A percentile compares a stretch with the other conserved stretches of the same genome.
These are phyloP conservation scores for Claviceps digitariae DNA, from an alignment of 2,329 filamentous ascomycete species.

Conservation along the genomic window DNA sequence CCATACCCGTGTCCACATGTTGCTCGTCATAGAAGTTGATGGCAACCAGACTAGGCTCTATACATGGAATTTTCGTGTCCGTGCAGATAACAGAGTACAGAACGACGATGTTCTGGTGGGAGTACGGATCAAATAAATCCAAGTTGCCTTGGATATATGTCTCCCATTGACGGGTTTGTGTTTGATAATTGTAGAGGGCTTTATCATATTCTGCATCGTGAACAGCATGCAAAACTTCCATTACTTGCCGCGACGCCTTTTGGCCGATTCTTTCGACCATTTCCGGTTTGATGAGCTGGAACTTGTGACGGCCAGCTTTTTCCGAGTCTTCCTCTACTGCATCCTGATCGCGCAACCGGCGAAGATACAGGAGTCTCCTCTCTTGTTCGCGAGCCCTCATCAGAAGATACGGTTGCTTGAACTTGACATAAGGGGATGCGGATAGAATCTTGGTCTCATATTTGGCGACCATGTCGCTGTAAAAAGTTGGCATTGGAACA, in stretches of 20 bases:
- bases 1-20: slow-evolving; percentile 54
- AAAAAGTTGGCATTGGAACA: slow-evolving; percentile 77
- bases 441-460: slow-evolving; percentile 89
- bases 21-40: slow-evolving; percentile 93
- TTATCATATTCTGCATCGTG: slow-evolving; percentile 97
- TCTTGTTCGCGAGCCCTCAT: slow-evolving; percentile 90
- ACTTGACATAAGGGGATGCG: slow-evolving; percentile 91
- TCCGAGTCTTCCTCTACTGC: slow-evolving; percentile 47
- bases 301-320: slow-evolving; percentile 54
- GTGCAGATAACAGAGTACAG: slow-evolving; percentile 91
- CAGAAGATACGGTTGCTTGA: slow-evolving; percentile 82
- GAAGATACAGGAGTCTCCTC: slow-evolving; percentile 67
- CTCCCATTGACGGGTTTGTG: slow-evolving; percentile 92
- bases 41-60: slow-evolving; percentile 78
- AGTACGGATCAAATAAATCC: slow-evolving; percentile 85
- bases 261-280: slow-evolving; percentile 83
- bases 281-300: slow-evolving; percentile 83
- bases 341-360: slow-evolving; percentile 67
- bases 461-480: slow-evolving; percentile 88
- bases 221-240: slow-evolving; percentile 86
- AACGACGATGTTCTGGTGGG: slow-evolving; percentile 92
- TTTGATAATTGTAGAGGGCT: slow-evolving; percentile 83
- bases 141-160: slow-evolving; percentile 80
- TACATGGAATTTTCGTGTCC: slow-evolving; percentile 82
- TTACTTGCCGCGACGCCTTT: slow-evolving; percentile 70